phyloP scores from a whole-genome alignment of 2,329 filamentous ascomycete genomes.

The Lasiodiplodia gonubiensis region DNA sequence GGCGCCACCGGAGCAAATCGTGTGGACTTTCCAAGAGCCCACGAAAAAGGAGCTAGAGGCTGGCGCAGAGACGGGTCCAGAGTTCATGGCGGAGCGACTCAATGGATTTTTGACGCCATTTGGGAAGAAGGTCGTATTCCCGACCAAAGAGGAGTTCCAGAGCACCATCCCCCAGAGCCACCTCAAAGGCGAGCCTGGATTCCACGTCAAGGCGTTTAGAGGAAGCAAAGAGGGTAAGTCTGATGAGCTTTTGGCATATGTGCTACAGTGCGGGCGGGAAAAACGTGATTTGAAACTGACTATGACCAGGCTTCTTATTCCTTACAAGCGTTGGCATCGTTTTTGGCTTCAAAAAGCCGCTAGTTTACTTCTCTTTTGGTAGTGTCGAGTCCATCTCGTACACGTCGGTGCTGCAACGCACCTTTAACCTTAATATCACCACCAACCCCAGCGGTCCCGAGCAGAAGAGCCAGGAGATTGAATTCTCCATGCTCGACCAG shows the following conservation, averaged over 20 bases:
- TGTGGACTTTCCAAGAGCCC: slow-evolving; percentile 66
- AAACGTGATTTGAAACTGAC: slow-evolving; percentile 2
- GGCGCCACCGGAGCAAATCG: slow-evolving; percentile 57
- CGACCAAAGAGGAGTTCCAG: slow-evolving; percentile 63
- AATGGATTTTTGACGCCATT: slow-evolving; percentile 46
- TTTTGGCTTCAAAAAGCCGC: slow-evolving; percentile 70
- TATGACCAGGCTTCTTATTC: slow-evolving; percentile 64
- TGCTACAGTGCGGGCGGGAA: neutral
- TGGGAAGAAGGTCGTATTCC: slow-evolving; percentile 58
- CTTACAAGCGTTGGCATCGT: slow-evolving; percentile 66
- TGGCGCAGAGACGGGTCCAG: slow-evolving; percentile 50
- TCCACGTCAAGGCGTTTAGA: slow-evolving; percentile 67
- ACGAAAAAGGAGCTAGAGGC: slow-evolving; percentile 51
- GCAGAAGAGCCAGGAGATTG: slow-evolving; percentile 60
- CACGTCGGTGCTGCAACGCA: slow-evolving; percentile 68
- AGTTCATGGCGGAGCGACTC: slow-evolving; percentile 56
- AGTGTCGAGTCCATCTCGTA: slow-evolving; percentile 66
- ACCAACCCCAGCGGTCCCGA: slow-evolving; percentile 31
- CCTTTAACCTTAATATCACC: slow-evolving; percentile 66
- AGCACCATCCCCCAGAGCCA: slow-evolving; percentile 66
- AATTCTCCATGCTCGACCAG: slow-evolving; percentile 71
- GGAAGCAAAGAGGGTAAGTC: slow-evolving; percentile 68
- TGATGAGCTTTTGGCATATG: neutral
- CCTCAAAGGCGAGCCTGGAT: slow-evolving; percentile 67
- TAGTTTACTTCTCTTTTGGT: slow-evolving; percentile 66